Percentiles rank a stretch among this genome's conserved stretches.
Evolutionary conservation across 2,329 filamentous ascomycete genomes (phyloP).

Genomic region (Tolypocladium guangdongense): DNA sequence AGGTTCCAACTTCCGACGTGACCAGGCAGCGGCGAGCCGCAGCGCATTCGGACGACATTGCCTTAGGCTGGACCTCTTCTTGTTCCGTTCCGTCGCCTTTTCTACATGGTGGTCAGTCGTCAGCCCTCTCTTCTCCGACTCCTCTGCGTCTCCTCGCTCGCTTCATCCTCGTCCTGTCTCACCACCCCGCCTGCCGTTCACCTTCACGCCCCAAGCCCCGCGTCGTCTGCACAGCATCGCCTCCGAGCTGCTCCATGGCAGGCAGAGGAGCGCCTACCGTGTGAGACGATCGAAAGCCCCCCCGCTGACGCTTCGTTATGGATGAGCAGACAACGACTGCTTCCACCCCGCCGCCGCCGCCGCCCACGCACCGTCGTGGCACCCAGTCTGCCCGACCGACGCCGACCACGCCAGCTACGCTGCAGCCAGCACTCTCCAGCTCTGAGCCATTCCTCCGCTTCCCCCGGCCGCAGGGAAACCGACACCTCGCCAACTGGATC

Average conservation of each 20-base stretch:
- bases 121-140: background rate
- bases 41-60: background rate
- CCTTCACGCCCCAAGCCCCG: background rate
- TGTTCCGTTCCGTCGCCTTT: background rate
- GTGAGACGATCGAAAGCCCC: constrained; percentile 11
- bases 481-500: constrained; percentile 47
- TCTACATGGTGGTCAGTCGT: constrained; percentile 12
- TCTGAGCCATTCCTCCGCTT: constrained; percentile 44
- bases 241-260: constrained; percentile 1
- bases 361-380: constrained; percentile 16
- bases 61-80: background rate
- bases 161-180: constrained; percentile 5
- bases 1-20: background rate
- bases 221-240: background rate
- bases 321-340: constrained; percentile 30
- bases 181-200: background rate
- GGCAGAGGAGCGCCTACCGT: constrained; percentile 6
- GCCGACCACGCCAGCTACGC: constrained; percentile 6
- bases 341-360: constrained; percentile 16
- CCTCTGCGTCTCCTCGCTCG: background rate
- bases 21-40: constrained; percentile 1
- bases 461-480: constrained; percentile 43
- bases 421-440: constrained; percentile 17
- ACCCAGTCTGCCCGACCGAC: constrained; percentile 15
- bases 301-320: constrained; percentile 35